Base-by-base conservation (phyloP, 108 stramenopile species). In the Nannochloropsis oceanica region DNA sequence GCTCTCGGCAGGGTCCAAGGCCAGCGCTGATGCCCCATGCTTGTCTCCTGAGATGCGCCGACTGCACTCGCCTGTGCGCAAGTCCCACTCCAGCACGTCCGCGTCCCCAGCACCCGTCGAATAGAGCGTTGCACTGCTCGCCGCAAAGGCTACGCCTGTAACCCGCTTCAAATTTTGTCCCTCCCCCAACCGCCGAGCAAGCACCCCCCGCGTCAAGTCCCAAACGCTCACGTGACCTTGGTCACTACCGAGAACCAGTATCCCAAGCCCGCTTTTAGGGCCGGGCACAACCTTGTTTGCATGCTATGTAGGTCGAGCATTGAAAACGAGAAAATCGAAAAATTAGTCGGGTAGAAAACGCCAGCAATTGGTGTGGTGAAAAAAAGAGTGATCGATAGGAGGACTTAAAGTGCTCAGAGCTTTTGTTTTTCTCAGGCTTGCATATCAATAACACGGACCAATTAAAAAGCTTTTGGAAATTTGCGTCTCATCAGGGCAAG, bases 41-140 rank as follows among this genome's bases (percentile, higher is more conserved):
- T 87, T 87, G 80, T 59, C 27, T 5, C 87, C 87, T 80, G 79
- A 84, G 18, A 87, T 43, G 46, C 82, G 82, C 25, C 87, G 83
- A 79, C 44, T 82, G 12, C 80, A 79, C 13, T 79, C 44, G 1
- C 87, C 87, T 11, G 87, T 87, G 79, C 84, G 83, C 22, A 87
- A 44, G 44, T 80, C 81, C 87, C 87, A 87, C 44, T 87, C 87
- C 34, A 87, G 44, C 27, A 87, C 80, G 22, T 87, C 87, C 79
- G 44, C 84, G 14, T 43, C 87, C 25, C 87, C 80, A 0, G 87
- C 83, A 73, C n/a, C n/a, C 13, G 87, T 46, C 0, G 87, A 26
- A 42, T 44, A 87, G 9, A 87, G 84, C 44, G 79, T 84, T 44
- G 44, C 84, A 1, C 87, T 83, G 44, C 84, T 80, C 5, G 83